A percentile compares a stretch with the other conserved stretches of the same genome.
Evolutionary conservation across 2,329 filamentous ascomycete genomes (phyloP).

Genomic region (Corynespora cassiicola): DNA sequence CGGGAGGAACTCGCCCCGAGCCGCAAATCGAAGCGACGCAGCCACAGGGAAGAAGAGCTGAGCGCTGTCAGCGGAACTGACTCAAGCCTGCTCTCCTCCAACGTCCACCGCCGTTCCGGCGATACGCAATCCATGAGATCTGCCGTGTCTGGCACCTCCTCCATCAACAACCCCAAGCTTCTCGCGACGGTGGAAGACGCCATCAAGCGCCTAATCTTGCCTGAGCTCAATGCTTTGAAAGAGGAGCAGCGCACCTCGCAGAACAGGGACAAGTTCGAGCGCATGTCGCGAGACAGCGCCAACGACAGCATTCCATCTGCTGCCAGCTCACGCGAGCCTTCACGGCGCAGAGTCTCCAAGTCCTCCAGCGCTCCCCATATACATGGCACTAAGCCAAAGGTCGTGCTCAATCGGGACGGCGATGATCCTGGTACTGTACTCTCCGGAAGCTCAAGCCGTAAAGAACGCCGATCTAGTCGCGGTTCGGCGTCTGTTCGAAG

Average conservation of each 20-base stretch:
- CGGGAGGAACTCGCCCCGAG: constrained; percentile 37
- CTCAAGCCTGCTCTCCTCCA: constrained; percentile 68
- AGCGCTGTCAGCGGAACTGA: constrained; percentile 57
- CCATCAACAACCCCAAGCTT: constrained; percentile 89
- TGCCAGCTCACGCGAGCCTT: constrained; percentile 56
- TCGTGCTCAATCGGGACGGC: constrained; percentile 64
- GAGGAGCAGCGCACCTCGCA: constrained; percentile 83
- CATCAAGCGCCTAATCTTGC: constrained; percentile 86
- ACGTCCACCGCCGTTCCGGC: constrained; percentile 61
- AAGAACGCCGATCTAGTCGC: constrained; percentile 61
- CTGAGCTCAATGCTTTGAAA: constrained; percentile 90
- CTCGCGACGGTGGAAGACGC: constrained; percentile 93
- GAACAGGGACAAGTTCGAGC: constrained; percentile 72
- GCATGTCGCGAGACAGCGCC: constrained; percentile 55
- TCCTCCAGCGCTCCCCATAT: constrained; percentile 68
- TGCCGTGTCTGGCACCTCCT: constrained; percentile 62
- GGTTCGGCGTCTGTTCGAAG: constrained; percentile 56
- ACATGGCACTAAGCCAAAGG: constrained; percentile 61
- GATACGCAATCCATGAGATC: constrained; percentile 67
- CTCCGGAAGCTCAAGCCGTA: constrained; percentile 61
- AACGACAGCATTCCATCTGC: constrained; percentile 66
- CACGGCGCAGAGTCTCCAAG: constrained; percentile 63
- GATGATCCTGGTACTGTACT: constrained; percentile 65
- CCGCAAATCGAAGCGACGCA: constrained; percentile 43
- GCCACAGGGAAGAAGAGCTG: constrained; percentile 54